Base-by-base conservation (phyloP, 257 asterid species). In the Solanum virginianum region DNA sequence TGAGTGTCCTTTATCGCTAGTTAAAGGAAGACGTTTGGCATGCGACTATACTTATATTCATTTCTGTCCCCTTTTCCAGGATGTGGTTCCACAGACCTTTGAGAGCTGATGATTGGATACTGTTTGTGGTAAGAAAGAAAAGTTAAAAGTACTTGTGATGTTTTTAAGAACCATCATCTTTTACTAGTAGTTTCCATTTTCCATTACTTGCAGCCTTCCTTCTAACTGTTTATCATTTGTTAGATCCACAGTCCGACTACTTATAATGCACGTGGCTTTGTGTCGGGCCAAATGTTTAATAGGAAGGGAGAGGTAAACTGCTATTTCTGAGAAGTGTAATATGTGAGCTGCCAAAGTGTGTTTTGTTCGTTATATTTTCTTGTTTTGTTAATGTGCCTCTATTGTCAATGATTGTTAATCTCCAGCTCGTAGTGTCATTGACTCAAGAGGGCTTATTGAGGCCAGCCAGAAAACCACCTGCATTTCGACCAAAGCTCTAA, bases 41-140 rank as follows among this genome's bases (percentile, higher is more conserved):
- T 77, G 47, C 47, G 53, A 77, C 8, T 51, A 6, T 26, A 77
- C 47, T 77, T 77, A 51, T 6, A 51, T 77, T 77, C 5, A 24
- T 10, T 12, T 54, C 29, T 12, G 32, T 29, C 80, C 66, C 84
- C 82, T 70, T 84, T 54, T 80, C 74, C 93, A 96, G 99, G 97
- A 93, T 96, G 92, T 96, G 99, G 99, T 96, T 96, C 87, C 99
- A 96, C 93, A 91, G 92, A 87, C 89, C 95, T 68, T 85, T 95
- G 83, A 92, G 94, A 91, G 98, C 99, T 70, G 99, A 96, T 86
- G 99, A 96, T 81, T 96, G 99, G 99, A 88, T 95, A 88, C 90
- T 96, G 87, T 97, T 89, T 90, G 99, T 91, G 89, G 99, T 95
- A 85, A 92, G 98, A 85, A 75, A 69, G 51, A 39, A 81, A 70